Conservation (phyloP, 2,329 filamentous ascomycete genomes). For the Penicillium oxalicum region DNA sequence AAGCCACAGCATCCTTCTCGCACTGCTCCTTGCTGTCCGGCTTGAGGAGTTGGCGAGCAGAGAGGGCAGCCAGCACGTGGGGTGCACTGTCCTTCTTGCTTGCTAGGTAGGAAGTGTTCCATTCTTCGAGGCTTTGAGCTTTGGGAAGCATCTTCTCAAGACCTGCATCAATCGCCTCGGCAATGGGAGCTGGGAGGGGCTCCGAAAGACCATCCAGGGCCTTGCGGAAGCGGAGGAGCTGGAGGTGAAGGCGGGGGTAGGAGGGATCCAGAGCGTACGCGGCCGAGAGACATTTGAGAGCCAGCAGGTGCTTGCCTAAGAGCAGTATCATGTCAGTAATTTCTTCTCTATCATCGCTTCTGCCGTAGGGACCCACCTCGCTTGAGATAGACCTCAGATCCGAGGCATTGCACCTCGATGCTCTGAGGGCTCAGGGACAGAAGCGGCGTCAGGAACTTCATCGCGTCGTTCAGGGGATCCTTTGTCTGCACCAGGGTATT, state of each 20-base stretch:
- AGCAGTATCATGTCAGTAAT: slow-evolving; percentile 20
- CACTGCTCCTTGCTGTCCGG: slow-evolving; percentile 50
- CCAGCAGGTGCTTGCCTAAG: slow-evolving; percentile 77
- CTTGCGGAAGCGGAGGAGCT: slow-evolving; percentile 63
- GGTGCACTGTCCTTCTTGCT: slow-evolving; percentile 57
- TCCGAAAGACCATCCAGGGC: slow-evolving; percentile 52
- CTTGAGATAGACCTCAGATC: slow-evolving; percentile 84
- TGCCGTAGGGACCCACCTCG: slow-evolving; percentile 57
- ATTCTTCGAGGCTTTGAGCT: slow-evolving; percentile 52
- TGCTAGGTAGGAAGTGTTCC: slow-evolving; percentile 61
- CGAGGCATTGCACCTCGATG: slow-evolving; percentile 73
- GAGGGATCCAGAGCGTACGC: slow-evolving; percentile 63
- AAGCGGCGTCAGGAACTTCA: slow-evolving; percentile 77
- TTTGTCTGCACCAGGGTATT: slow-evolving; percentile 71
- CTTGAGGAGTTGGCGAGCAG: slow-evolving; percentile 54
- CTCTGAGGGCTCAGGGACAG: slow-evolving; percentile 76
- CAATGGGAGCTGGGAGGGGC: slow-evolving; percentile 59
- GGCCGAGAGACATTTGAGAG: slow-evolving; percentile 76
- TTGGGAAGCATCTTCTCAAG: slow-evolving; percentile 58
- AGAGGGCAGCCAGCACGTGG: slow-evolving; percentile 60
- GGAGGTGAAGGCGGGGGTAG: slow-evolving; percentile 69
- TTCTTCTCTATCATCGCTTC: not conserved
- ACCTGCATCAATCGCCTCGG: slow-evolving; percentile 63
- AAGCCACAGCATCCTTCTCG: slow-evolving; percentile 59
- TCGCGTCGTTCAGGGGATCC: slow-evolving; percentile 76